These are phyloP conservation scores for Colletotrichum zoysiae DNA, from an alignment of 2,329 filamentous ascomycete genomes.

Conservation along the genomic window DNA sequence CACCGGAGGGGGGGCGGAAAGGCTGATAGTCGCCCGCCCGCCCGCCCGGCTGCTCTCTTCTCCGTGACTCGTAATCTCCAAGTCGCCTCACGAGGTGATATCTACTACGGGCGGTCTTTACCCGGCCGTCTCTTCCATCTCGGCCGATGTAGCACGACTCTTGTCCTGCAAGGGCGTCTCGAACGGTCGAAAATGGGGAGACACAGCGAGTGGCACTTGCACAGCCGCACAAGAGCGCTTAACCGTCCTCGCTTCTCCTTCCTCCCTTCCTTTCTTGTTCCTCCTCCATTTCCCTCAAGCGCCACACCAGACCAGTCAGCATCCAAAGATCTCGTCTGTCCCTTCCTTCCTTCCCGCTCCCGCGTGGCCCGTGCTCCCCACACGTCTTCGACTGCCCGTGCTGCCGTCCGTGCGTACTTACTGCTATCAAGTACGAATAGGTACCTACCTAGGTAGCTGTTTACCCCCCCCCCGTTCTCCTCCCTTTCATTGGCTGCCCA, in stretches of 20 bases:
- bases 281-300: slow-evolving; percentile 12
- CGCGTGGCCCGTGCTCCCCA: slow-evolving; percentile 8
- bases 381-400: background rate
- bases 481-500: slow-evolving; percentile 19
- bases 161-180: background rate
- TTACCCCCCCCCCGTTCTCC: no score
- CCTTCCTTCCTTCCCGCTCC: slow-evolving; percentile 13
- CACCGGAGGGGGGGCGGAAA: slow-evolving; percentile 1
- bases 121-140: slow-evolving; percentile 8
- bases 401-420: no score
- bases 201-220: slow-evolving; percentile 14
- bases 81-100: no score
- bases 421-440: no score
- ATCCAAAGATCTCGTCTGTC: background rate
- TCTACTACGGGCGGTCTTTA: background rate
- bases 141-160: slow-evolving; percentile 6
- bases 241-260: background rate
- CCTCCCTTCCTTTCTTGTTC: background rate
- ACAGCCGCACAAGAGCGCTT: slow-evolving; percentile 41
- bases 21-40: background rate
- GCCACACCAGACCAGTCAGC: slow-evolving; percentile 24
- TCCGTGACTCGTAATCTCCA: slow-evolving; percentile 16
- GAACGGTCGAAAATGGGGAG: background rate
- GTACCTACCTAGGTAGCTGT: no score
- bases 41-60: background rate